Base-by-base conservation (phyloP, 2,329 filamentous ascomycete species). In the Aureobasidium sp. region DNA sequence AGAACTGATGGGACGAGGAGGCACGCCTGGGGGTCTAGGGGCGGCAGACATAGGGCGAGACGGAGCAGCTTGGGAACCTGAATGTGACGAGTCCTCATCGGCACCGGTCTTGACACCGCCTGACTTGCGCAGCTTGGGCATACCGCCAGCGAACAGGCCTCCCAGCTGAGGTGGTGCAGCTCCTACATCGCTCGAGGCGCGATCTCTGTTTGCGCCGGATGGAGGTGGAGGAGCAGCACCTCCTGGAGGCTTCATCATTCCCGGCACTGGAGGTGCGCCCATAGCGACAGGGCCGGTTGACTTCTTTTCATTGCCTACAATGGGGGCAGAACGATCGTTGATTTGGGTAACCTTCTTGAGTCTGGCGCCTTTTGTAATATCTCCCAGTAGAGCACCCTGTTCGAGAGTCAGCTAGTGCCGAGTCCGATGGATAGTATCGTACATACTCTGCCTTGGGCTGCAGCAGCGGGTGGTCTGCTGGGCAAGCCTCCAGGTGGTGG, bases 71-170 rank as follows among this genome's bases (percentile, higher is more conserved):
- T 92, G 89, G 75, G 97, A 95, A 67, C 93, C 95, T 62, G 91
- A 81, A 75, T 95, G 95, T 67, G 93, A 90, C 38, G 93, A 88
- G 69, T 90, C 90, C 68, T 84, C 84, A 70, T 87, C 89, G 70
- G 91, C 92, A 45, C 80, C 81, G 48, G 83, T 84, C 61, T 83
- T 81, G 38, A 85, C 78, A 55, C 93, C 95, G 65, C 94, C 92
- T 4, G 91, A 87, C 82, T 97, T 98, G 78, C 93, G 93, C 74
- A 99, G 78, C 81, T 98, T 98, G 3, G 96, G 96, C 88, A 98
- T 98, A 43, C 95, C 96, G 42, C 94, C 95, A 1, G 93, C 94
- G 75, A 99, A 97, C 31, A 99, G 79, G 1, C 96, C 96, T 36
- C 85, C 95, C 15, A 98, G 79, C 76, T 98, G 95, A 15, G 94